Evolutionary conservation across 306 rosid genomes (phyloP), one percentile per base, ranked within the genome.

Genomic region (Trichosanthes cucumerina): DNA sequence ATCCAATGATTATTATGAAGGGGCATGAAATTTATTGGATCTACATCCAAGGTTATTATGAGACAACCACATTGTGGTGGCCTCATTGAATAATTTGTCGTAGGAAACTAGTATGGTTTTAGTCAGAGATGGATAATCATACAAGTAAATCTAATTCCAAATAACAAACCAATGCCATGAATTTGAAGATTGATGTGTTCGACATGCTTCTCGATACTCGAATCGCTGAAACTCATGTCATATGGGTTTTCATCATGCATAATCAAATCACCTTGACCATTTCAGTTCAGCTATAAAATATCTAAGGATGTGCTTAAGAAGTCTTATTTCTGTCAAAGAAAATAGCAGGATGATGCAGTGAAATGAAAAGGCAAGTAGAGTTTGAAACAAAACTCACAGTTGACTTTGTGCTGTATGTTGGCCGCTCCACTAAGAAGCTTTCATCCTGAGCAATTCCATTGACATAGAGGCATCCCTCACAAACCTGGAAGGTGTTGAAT

Each of bases 361-460:
- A 65, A 79, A 81, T 49, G 38, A 26, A 82, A 76, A 68, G 21
- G 49, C 24, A 56, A 31, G 59, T 56, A 65, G 58, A 9, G 72
- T 58, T 36, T 59, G 71, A 71, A 31, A 50, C 57, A 78, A 47
- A 26, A 24, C 96, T 81, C 84, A 95, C 96, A 18, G 88, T 87
- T 83, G 87, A 73, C 44, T 77, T 26, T 2, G 79, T 79, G 69
- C 78, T 81, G 77, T 95, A 88, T 18, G 88, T 62, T 41, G 93
- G 96, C 53, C 57, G 78, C 74, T 78, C 90, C 52, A 84, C 88
- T n/a, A 95, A 80, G 64, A 86, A 92, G 81, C 89, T 89, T 86
- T 95, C 97, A 80, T 77, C 66, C 86, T 77, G 86, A 6, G 90
- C 82, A 78, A 85, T 76, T 62, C 97, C 97, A 81, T 95, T 95